Percentiles rank a stretch among this genome's conserved stretches.
phyloP scores from a whole-genome alignment of 495 filamentous ascomycete species.

The Glonium stellatum region DNA sequence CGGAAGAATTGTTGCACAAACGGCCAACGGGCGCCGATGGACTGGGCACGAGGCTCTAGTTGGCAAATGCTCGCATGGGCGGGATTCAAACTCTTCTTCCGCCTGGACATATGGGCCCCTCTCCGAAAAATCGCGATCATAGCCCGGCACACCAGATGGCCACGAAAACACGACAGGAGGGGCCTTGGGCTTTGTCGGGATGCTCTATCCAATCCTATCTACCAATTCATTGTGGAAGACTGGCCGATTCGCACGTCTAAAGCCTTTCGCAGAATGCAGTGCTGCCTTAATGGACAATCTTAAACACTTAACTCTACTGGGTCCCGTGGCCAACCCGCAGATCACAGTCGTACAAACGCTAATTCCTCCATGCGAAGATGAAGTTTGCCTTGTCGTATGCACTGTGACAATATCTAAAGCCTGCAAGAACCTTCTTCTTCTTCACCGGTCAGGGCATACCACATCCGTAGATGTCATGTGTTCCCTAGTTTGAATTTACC shows the following conservation, averaged over 20 bases:
- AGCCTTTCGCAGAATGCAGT: not conserved
- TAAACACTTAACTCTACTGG: no score
- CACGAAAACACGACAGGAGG: not conserved
- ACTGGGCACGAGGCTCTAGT: not conserved
- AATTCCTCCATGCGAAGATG: no score
- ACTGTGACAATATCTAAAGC: no score
- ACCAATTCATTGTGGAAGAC: not conserved
- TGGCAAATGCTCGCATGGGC: not conserved
- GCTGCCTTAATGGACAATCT: not conserved
- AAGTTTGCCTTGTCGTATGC: no score
- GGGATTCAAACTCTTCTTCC: not conserved
- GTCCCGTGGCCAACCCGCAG: no score
- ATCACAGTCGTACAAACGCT: no score
- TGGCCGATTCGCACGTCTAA: not conserved
- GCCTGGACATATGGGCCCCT: not conserved
- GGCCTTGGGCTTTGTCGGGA: not conserved
- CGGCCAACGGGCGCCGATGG: not conserved
- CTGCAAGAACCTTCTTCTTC: no score
- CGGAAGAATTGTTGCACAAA: not conserved
- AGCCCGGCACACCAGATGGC: not conserved
- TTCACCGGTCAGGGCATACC: no score
- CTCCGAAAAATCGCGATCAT: not conserved
- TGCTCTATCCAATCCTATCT: not conserved
- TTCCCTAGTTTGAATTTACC: no score
- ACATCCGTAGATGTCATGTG: no score